Base-by-base conservation (phyloP, 257 asterid genomes). In the Plantago elongata region DNA sequence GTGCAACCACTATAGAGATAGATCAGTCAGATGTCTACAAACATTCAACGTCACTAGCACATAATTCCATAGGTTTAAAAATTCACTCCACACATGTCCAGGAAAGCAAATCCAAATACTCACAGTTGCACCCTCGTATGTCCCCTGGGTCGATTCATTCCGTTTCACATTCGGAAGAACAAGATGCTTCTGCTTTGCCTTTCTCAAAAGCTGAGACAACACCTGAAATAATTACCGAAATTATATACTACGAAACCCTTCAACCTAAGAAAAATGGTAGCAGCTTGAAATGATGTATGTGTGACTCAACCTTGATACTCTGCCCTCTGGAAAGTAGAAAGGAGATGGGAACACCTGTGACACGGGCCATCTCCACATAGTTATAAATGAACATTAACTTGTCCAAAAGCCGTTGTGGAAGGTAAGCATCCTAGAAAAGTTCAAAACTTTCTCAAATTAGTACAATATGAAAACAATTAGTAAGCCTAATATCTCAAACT, bases 301-400 rank as follows among this genome's bases (percentile, higher is more conserved):
- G 16, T 62, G 57, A 22, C 45, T 30, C 48, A 67, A 92, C 99
- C 96, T 92, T 92, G 61, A 92, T 92, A 82, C 97, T 89, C 85
- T 92, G 99, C 68, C 99, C 99, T 74, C 97, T 80, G 62, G 99
- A 83, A 51, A 92, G 90, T 62, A 92, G 95, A 77, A 92, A 92
- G 22, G 97, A 89, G 68, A 92, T 81, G 48, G 99, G 99, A 67
- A 92, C 99, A 66, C 99, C 99, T n/a, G 99, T 92, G 51, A 92
- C 99, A 74, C 99, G 92, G 77, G 99, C 99, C 99, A 92, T 92
- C 84, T 92, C 99, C 74, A 92, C 95, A 74, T 89, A 92, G 73
- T 92, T 92, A 78, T 92, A 92, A 51, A 92, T 72, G 67, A 76
- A 80, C 99, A 92, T 92, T 78, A 92, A 78, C 83, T 92, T 92